A percentile compares a stretch with the other conserved stretches of the same genome.
Evolutionary conservation across 1,139 yeast species (phyloP).

Genomic region (Blastobotrys serpentis): DNA sequence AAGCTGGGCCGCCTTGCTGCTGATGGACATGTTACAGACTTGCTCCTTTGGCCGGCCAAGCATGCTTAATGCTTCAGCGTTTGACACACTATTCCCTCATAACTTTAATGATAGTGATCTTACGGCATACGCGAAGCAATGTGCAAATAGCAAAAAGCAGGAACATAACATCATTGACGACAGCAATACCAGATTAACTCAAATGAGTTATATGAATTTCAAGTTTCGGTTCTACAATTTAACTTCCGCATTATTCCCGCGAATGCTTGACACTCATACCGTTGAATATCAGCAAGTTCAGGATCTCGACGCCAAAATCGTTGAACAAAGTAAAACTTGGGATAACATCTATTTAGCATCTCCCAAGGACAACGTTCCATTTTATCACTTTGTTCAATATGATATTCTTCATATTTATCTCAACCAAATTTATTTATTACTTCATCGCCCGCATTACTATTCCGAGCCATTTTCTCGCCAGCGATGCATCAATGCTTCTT

Average conservation of each 20-base stretch:
- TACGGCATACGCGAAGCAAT: not conserved
- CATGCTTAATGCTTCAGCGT: not conserved
- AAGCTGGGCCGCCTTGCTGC: conserved; percentile 10
- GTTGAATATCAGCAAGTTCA: conserved; percentile 1
- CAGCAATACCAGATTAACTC: not conserved
- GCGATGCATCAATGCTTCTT: conserved; percentile 7
- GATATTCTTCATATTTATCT: conserved; percentile 7
- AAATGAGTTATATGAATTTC: conserved; percentile 2
- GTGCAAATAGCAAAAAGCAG: not conserved
- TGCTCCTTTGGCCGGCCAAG: not conserved
- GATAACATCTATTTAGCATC: not conserved
- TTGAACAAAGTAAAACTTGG: conserved; percentile 6
- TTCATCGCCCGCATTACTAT: conserved; percentile 8
- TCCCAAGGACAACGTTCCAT: not conserved
- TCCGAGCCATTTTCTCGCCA: conserved; percentile 7
- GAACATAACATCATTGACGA: not conserved
- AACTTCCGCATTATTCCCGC: not conserved
- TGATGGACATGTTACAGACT: conserved; percentile 12
- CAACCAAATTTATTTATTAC: conserved; percentile 9
- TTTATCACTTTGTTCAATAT: conserved; percentile 7
- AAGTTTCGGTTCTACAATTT: not conserved
- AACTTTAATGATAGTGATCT: conserved; percentile 3
- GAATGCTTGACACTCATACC: not conserved
- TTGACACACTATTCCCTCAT: not conserved
- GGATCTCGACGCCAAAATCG: conserved; percentile 6